A percentile compares a stretch with the other conserved stretches of the same genome.
Evolutionary conservation across 2,329 filamentous ascomycete genomes (phyloP).

Genomic region (Exserohilum turcica): DNA sequence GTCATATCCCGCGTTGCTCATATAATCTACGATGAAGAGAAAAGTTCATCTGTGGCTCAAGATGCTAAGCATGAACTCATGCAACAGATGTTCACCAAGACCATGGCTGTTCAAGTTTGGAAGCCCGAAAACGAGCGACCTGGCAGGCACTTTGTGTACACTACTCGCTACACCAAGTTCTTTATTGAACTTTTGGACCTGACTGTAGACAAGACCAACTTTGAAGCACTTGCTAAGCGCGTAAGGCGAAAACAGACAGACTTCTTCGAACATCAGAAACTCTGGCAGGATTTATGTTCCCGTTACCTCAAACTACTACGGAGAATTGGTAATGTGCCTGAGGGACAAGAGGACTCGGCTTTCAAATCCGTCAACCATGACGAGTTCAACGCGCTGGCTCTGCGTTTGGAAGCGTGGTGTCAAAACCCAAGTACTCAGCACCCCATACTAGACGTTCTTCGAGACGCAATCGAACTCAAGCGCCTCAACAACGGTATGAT

Average conservation of each 20-base stretch:
- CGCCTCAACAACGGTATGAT: conserved; percentile 85
- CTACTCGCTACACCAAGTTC: conserved; percentile 81
- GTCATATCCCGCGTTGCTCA: conserved; percentile 77
- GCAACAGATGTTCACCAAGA: conserved; percentile 87
- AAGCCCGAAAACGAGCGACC: conserved; percentile 85
- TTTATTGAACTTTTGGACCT: conserved; percentile 76
- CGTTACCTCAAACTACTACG: conserved; percentile 66
- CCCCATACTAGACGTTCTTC: conserved; percentile 64
- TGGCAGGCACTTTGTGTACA: conserved; percentile 90
- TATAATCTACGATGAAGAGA: conserved; percentile 63
- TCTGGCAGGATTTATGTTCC: conserved; percentile 67
- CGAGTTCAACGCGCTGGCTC: conserved; percentile 65
- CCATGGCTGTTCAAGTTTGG: conserved; percentile 94
- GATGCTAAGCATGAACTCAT: conserved; percentile 79
- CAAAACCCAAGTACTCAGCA: conserved; percentile 55
- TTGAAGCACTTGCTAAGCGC: conserved; percentile 78
- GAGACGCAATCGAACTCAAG: conserved; percentile 71
- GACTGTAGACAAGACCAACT: conserved; percentile 72
- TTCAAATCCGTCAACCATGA: conserved; percentile 69
- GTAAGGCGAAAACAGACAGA: conserved; percentile 83
- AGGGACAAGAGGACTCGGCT: conserved; percentile 66
- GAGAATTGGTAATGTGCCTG: conserved; percentile 59
- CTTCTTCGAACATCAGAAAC: conserved; percentile 65
- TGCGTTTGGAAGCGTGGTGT: conserved; percentile 64
- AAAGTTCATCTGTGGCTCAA: conserved; percentile 58